Conservation (phyloP, 192 early-diverging fungal genomes). For the Gigaspora rosea region DNA sequence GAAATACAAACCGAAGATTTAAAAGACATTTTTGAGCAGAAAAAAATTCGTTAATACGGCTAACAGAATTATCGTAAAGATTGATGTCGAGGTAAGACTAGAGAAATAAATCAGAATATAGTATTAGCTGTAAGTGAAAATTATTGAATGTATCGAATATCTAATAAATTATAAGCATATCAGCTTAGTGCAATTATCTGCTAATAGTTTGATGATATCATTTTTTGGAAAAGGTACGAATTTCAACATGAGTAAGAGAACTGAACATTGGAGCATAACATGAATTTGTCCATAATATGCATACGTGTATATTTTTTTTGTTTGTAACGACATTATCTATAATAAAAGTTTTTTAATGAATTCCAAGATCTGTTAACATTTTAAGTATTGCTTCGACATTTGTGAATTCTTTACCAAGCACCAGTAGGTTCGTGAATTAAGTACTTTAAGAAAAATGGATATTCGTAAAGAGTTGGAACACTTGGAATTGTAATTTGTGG, state of each 20-base stretch:
- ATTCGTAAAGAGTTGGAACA: constrained; percentile 10
- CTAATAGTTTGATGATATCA: constrained; percentile 19
- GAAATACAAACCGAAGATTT: constrained; percentile 29
- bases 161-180: not conserved
- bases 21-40: constrained; percentile 8
- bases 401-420: not conserved
- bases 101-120: not conserved
- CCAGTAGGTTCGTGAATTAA: constrained; percentile 27
- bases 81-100: constrained; percentile 29
- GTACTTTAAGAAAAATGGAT: constrained; percentile 30
- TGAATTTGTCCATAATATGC: constrained; percentile 12
- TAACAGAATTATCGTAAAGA: no score
- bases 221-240: constrained; percentile 29
- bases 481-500: not conserved
- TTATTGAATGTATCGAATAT: no score
- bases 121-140: not conserved
- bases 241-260: constrained; percentile 20
- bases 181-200: constrained; percentile 26
- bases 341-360: constrained; percentile 20
- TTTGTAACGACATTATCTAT: constrained; percentile 22
- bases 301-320: constrained; percentile 6
- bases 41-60: not conserved
- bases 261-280: constrained; percentile 21
- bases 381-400: constrained; percentile 15
- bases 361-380: constrained; percentile 24